phyloP scores from a whole-genome alignment of 768 basidiomycete genomes.

The Asterophora lycoperdoides region DNA sequence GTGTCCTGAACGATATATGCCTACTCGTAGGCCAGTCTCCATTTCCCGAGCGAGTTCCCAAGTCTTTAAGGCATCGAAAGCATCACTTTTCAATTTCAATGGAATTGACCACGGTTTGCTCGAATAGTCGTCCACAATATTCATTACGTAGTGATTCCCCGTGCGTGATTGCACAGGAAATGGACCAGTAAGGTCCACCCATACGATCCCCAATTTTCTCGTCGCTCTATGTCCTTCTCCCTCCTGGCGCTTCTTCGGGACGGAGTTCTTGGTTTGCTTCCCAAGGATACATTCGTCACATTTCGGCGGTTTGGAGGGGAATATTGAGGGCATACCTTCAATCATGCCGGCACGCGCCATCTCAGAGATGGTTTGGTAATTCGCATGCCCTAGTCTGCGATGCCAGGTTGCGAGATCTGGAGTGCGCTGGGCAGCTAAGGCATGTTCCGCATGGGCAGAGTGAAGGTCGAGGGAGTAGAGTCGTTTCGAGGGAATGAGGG shows the following conservation, averaged over 20 bases:
- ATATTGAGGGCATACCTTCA: constrained; percentile 6
- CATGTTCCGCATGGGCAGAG: too few species aligned
- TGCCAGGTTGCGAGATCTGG: constrained; percentile 26
- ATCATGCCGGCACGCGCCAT: constrained; percentile 15
- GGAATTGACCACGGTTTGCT: background rate
- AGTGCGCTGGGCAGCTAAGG: constrained; percentile 3
- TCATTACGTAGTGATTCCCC: background rate
- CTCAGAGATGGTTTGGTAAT: constrained; percentile 19
- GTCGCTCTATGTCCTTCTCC: constrained; percentile 4
- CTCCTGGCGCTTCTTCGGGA: constrained; percentile 4
- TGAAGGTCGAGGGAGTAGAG: too few species aligned
- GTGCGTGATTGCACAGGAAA: background rate
- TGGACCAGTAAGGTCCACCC: constrained; percentile 4
- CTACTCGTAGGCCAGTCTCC: constrained; percentile 15
- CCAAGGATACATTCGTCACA: constrained; percentile 7
- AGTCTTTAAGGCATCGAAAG: background rate
- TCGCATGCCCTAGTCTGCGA: constrained; percentile 23
- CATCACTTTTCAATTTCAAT: background rate
- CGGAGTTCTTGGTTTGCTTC: constrained; percentile 5
- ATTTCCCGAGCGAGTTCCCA: constrained; percentile 1
- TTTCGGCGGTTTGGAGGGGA: background rate
- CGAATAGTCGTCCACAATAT: background rate
- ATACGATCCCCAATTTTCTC: constrained; percentile 1
- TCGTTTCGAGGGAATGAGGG: too few species aligned
- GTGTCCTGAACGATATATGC: constrained; percentile 14